These are phyloP conservation scores for Begonia fuchsioides DNA, from an alignment of 306 rosid genomes.

Conservation along the genomic window DNA sequence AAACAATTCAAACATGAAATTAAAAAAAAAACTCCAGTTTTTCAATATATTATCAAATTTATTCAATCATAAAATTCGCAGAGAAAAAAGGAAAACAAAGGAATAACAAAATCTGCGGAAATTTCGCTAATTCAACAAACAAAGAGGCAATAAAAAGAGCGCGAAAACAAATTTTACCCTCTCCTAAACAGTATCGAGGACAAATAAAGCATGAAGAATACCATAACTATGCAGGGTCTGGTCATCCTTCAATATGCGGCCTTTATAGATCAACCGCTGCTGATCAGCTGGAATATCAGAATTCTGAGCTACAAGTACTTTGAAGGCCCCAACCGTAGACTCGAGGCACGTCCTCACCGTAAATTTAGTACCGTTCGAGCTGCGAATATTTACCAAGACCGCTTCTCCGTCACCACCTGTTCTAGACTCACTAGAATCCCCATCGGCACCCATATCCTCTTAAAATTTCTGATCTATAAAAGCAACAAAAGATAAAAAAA, in stretches of 20 bases:
- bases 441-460: background rate
- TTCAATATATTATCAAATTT: too few relatives aligned
- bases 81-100: too few relatives aligned
- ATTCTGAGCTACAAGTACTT: conserved; percentile 30
- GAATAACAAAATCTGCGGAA: too few relatives aligned
- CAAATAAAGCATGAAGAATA: conserved; percentile 3
- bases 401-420: conserved; percentile 9
- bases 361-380: conserved; percentile 63
- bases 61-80: too few relatives aligned
- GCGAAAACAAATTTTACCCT: too few relatives aligned
- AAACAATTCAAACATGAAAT: too few relatives aligned
- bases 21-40: too few relatives aligned
- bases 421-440: background rate
- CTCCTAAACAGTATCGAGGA: too few relatives aligned
- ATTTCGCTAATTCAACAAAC: too few relatives aligned
- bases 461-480: background rate
- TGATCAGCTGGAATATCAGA: conserved; percentile 48
- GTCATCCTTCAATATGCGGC: conserved; percentile 76
- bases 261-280: conserved; percentile 83
- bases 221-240: conserved; percentile 68
- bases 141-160: too few relatives aligned
- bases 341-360: conserved; percentile 37
- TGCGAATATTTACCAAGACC: conserved; percentile 37
- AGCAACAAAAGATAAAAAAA: background rate
- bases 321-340: conserved; percentile 41